Base-by-base conservation (phyloP, 1,284 basidiomycete genomes). In the Pterulicium gracile region DNA sequence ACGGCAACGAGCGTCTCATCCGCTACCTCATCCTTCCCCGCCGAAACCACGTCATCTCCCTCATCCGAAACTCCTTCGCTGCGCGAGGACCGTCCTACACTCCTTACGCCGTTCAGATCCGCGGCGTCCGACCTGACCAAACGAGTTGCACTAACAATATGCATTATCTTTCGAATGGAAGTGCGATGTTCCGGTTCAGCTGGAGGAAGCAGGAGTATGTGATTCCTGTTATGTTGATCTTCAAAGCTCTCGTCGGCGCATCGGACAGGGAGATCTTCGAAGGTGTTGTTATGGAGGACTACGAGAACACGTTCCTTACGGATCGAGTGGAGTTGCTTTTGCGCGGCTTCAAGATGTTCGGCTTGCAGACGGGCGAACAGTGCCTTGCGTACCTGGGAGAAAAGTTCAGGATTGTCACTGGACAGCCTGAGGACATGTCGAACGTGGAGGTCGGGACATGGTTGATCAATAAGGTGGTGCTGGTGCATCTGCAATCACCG, bases 161-260 rank as follows among this genome's bases (percentile, higher is more conserved):
- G 32, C 96, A 99, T 63, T 99, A 98, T 63, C 82, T 98, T 24
- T 86, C 91, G 15, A 97, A 96, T 59, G 96, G 96, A 40, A 94
- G 84, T 54, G 88, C 94, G 12, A 98, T 94, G 68, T 67, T 98
- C 18, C 82, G 96, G 17, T 98, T 98, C 69, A 92, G 83, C 59
- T 98, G 91, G 92, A 72, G 94, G 46, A 99, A 98, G 67, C 90
- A 96, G 60, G 96, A 99, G 73, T 99, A 97, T 67, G 94, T 98
- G 60, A 90, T 98, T 40, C 96, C 96, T 3, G 87, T 98, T 60
- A 93, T 98, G 81, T 81, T 99, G 51, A 77, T 98, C 56, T 76
- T 99, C 55, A 98, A 98, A 61, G 94, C 94, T 24, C 79, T 98
- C 32, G 81, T 94, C n/a, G 78, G 84, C 50, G 90, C 94, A 13